phyloP scores from a whole-genome alignment of 176 grass and related monocot species.

The Musa beccarii region DNA sequence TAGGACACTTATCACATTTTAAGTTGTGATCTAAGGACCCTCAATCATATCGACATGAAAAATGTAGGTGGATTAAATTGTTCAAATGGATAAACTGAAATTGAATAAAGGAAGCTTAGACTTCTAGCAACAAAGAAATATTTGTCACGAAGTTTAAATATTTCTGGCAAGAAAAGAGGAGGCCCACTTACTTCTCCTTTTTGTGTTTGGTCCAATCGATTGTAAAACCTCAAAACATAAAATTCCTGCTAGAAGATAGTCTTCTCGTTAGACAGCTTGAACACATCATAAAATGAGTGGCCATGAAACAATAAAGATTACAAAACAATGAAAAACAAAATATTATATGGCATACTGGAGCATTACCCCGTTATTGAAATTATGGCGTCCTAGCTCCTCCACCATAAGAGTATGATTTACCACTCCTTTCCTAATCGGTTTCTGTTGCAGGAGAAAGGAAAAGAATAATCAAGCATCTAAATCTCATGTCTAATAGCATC shows the following conservation, averaged over 20 bases:
- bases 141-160: too few relatives aligned
- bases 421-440: slow-evolving; percentile 74
- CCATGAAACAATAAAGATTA: slow-evolving; percentile 11
- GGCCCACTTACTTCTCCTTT: slow-evolving; percentile 75
- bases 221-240: slow-evolving; percentile 67
- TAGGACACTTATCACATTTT: too few relatives aligned
- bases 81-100: too few relatives aligned
- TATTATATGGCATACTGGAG: background rate
- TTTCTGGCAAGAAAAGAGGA: background rate
- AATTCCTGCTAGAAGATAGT: slow-evolving; percentile 33
- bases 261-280: background rate
- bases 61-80: too few relatives aligned
- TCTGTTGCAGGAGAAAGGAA: slow-evolving; percentile 31
- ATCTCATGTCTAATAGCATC: too few relatives aligned
- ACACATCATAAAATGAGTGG: background rate
- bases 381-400: slow-evolving; percentile 56
- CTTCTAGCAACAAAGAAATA: too few relatives aligned
- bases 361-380: slow-evolving; percentile 41
- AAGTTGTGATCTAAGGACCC: too few relatives aligned
- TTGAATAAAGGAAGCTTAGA: too few relatives aligned
- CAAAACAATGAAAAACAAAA: background rate
- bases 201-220: slow-evolving; percentile 66
- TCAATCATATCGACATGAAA: too few relatives aligned
- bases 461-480: background rate
- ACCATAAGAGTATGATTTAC: slow-evolving; percentile 62